Evolutionary conservation across 805 yeast genomes (phyloP).

Genomic region (Ogataea paradorogensis): DNA sequence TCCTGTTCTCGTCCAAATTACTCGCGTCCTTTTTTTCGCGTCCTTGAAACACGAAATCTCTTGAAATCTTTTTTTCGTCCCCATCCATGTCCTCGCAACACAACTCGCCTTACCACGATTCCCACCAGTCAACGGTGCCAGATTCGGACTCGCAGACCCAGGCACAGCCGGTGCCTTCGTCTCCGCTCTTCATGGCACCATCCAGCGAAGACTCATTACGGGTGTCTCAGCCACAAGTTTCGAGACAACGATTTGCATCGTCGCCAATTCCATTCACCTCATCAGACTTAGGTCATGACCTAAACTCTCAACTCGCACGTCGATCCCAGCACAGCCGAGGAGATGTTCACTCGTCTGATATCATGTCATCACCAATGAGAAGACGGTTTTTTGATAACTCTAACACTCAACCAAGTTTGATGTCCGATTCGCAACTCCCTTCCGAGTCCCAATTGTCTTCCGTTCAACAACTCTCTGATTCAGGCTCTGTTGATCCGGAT

Average conservation of each 20-base stretch:
- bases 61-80: constrained; percentile 3
- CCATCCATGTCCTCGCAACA: constrained; percentile 29
- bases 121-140: constrained; percentile 33
- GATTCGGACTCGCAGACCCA: constrained; percentile 36
- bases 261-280: constrained; percentile 53
- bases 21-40: constrained; percentile 8
- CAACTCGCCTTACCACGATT: constrained; percentile 26
- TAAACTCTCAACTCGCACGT: constrained; percentile 27
- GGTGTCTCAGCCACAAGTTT: constrained; percentile 9
- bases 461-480: constrained; percentile 22
- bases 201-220: constrained; percentile 35
- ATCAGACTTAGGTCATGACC: constrained; percentile 38
- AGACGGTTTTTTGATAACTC: constrained; percentile 57
- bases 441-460: constrained; percentile 24
- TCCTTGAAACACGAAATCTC: constrained; percentile 5
- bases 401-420: constrained; percentile 14
- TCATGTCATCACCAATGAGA: constrained; percentile 63
- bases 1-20: constrained; percentile 1
- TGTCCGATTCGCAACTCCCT: constrained; percentile 25
- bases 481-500: constrained; percentile 39
- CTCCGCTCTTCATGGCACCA: constrained; percentile 53
- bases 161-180: constrained; percentile 45
- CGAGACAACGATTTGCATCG: constrained; percentile 31
- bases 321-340: constrained; percentile 62
- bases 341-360: constrained; percentile 70